Evolutionary conservation across 768 basidiomycete genomes (phyloP).

Genomic region (Tephrocybe sp.): DNA sequence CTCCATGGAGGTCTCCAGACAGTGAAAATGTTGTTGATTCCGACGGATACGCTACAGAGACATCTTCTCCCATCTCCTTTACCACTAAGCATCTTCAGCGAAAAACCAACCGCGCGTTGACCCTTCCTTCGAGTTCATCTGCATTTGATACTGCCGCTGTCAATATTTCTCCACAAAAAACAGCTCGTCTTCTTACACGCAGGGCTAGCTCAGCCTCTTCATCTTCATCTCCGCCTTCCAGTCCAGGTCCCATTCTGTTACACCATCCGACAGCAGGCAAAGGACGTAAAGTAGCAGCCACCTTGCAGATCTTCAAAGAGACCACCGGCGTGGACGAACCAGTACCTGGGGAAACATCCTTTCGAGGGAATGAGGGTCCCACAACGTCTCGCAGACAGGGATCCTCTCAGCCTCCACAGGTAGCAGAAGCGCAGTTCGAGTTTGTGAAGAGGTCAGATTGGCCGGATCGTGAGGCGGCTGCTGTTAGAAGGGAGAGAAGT

Average conservation of each 20-base stretch:
- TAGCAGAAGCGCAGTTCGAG: constrained; percentile 69
- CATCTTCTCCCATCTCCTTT: constrained; percentile 26
- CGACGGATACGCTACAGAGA: constrained; percentile 45
- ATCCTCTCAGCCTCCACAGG: constrained; percentile 44
- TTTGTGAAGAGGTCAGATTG: constrained; percentile 85
- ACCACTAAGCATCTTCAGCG: constrained; percentile 24
- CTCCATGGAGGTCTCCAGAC: constrained; percentile 23
- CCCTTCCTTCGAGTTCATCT: constrained; percentile 29
- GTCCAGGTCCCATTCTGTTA: constrained; percentile 22
- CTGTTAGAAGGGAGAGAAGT: constrained; percentile 67
- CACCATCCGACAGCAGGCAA: constrained; percentile 44
- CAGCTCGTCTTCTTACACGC: constrained; percentile 28
- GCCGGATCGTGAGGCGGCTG: constrained; percentile 77
- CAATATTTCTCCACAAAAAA: constrained; percentile 26
- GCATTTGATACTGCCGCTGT: constrained; percentile 4
- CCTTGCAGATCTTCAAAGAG: constrained; percentile 80
- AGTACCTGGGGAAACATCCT: constrained; percentile 27
- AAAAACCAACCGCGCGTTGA: constrained; percentile 34
- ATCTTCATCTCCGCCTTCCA: constrained; percentile 21
- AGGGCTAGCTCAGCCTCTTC: constrained; percentile 33
- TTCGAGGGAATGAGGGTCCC: constrained; percentile 23
- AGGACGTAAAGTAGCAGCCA: constrained; percentile 81
- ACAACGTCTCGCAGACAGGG: constrained; percentile 26
- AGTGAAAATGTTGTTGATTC: constrained; percentile 36
- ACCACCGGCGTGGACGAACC: constrained; percentile 42